Percentiles rank a stretch among this genome's conserved stretches.
phyloP scores from a whole-genome alignment of 129 eudicot species.

The Kitagawia praeruptora region DNA sequence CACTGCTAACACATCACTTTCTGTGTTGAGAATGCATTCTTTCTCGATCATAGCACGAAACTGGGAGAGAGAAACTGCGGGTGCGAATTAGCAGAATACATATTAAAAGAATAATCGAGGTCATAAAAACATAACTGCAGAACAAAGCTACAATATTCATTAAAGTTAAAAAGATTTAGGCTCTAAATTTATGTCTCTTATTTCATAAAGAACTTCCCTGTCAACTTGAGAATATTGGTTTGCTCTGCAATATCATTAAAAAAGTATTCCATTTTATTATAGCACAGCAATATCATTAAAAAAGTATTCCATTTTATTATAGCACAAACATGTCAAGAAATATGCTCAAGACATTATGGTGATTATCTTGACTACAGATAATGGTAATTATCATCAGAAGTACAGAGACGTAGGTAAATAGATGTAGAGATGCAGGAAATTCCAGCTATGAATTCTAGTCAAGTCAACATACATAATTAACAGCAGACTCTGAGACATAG shows the following conservation, averaged over 20 bases:
- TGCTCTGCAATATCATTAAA: too few relatives aligned
- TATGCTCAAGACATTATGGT: neutral
- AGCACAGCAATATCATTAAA: too few relatives aligned
- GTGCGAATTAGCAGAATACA: neutral
- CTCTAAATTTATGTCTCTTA: neutral
- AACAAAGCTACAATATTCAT: neutral
- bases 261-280: too few relatives aligned
- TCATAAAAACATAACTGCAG: neutral
- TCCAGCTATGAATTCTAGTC: too few relatives aligned
- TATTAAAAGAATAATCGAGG: neutral
- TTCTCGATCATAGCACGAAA: slow-evolving; percentile 21
- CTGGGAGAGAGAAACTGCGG: slow-evolving; percentile 48
- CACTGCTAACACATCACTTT: slow-evolving; percentile 38
- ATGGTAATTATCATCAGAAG: neutral
- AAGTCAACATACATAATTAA: too few relatives aligned
- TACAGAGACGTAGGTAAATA: too few relatives aligned
- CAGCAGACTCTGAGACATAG: neutral
- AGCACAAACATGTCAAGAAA: too few relatives aligned
- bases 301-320: neutral
- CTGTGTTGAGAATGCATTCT: slow-evolving; percentile 21
- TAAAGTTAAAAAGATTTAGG: neutral
- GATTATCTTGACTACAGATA: neutral
- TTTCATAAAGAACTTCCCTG: neutral
- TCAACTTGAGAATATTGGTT: neutral
- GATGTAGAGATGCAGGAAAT: too few relatives aligned